Percentiles rank a stretch among this genome's conserved stretches.
Conservation (phyloP, 805 yeast genomes). For the Vanderwaltozyma tropicalis region DNA sequence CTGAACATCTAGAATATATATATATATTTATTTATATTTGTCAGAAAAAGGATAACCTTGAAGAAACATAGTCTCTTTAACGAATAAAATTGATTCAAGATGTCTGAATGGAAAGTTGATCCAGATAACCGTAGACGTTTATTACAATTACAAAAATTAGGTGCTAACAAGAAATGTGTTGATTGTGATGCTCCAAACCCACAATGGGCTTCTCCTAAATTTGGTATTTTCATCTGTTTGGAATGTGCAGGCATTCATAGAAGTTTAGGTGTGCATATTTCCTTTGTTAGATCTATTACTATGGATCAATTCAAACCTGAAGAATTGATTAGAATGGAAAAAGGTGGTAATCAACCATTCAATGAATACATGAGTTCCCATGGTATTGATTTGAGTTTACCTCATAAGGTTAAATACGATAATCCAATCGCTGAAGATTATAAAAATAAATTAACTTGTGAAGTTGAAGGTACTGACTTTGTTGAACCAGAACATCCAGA, state of each 20-base stretch:
- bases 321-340: slow-evolving; percentile 81
- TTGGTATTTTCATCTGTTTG: slow-evolving; percentile 91
- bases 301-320: slow-evolving; percentile 98
- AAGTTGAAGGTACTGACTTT: slow-evolving; percentile 64
- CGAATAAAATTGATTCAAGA: slow-evolving; percentile 7
- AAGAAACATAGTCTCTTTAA: background rate
- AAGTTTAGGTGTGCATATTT: slow-evolving; percentile 92
- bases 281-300: slow-evolving; percentile 91
- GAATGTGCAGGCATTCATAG: slow-evolving; percentile 97
- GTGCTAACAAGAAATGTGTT: slow-evolving; percentile 78
- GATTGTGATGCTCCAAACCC: slow-evolving; percentile 95
- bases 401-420: slow-evolving; percentile 69
- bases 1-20: too few relatives aligned
- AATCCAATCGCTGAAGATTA: slow-evolving; percentile 93
- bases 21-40: too few relatives aligned
- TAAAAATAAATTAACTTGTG: slow-evolving; percentile 67
- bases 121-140: slow-evolving; percentile 84
- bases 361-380: slow-evolving; percentile 55
- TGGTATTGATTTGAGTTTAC: slow-evolving; percentile 56
- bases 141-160: slow-evolving; percentile 65
- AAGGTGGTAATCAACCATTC: slow-evolving; percentile 83
- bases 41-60: too few relatives aligned
- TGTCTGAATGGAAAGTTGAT: slow-evolving; percentile 78
- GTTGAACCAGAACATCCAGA: slow-evolving; percentile 50
- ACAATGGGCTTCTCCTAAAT: slow-evolving; percentile 98